These are phyloP conservation scores for Annulohypoxylon bovei DNA, from an alignment of 495 filamentous ascomycete species.

Conservation along the genomic window DNA sequence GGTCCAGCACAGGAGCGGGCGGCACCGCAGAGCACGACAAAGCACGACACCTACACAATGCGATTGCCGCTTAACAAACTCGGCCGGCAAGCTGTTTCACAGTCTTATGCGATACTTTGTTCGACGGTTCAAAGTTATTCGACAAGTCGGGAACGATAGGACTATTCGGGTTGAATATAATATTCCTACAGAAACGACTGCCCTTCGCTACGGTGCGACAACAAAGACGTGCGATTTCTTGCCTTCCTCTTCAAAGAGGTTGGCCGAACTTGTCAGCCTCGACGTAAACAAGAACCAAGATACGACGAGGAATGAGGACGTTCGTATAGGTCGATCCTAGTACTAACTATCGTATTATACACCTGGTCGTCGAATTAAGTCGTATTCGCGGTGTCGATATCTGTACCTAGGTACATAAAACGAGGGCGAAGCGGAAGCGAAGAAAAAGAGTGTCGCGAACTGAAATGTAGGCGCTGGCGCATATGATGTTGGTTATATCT, in stretches of 20 bases:
- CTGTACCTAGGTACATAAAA: not conserved
- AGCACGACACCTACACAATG: constrained; percentile 18
- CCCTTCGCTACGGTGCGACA: constrained; percentile 17
- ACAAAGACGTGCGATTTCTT: constrained; percentile 15
- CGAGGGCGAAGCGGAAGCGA: constrained; percentile 4
- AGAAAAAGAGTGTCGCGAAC: constrained; percentile 38
- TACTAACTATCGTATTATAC: constrained; percentile 14
- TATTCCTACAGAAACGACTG: constrained; percentile 1
- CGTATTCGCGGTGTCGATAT: constrained; percentile 14
- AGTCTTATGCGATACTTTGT: constrained; percentile 16
- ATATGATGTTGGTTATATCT: constrained; percentile 4
- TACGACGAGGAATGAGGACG: not conserved
- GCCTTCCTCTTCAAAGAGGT: constrained; percentile 20
- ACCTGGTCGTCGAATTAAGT: constrained; percentile 14
- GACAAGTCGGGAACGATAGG: constrained; percentile 6
- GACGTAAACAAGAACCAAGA: not conserved
- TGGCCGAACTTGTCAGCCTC: constrained; percentile 5
- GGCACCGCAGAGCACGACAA: constrained; percentile 6
- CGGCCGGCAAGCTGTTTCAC: constrained; percentile 45
- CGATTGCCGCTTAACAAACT: constrained; percentile 41
- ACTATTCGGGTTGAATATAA: constrained; percentile 8
- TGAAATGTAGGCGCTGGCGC: constrained; percentile 34
- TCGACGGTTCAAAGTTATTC: not conserved
- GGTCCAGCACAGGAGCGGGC: constrained; percentile 13
- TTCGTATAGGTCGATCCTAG: constrained; percentile 1